These are phyloP conservation scores for Cornus florida DNA, from an alignment of 148 eudicot genomes.

Conservation along the genomic window DNA sequence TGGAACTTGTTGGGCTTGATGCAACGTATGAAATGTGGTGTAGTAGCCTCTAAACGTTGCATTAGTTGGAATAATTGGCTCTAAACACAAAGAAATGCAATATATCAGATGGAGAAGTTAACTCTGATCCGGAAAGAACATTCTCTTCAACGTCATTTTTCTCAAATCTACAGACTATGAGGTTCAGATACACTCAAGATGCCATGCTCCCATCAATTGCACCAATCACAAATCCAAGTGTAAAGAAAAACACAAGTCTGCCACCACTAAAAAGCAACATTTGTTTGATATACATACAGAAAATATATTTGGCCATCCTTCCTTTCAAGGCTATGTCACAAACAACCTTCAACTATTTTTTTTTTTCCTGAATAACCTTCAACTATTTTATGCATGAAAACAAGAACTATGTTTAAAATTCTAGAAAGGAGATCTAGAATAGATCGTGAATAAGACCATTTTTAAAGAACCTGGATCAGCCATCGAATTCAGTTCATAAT, in stretches of 20 bases:
- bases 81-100: conserved; percentile 31
- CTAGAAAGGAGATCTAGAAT: conserved; percentile 3
- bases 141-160: not conserved
- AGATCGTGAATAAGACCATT: not conserved
- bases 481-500: not conserved
- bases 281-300: not conserved
- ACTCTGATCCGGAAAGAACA: not conserved
- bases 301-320: not conserved
- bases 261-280: not conserved
- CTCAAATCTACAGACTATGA: not conserved
- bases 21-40: conserved; percentile 98
- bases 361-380: too few relatives aligned
- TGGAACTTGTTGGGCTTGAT: conserved; percentile 93
- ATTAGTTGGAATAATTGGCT: conserved; percentile 97
- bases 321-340: not conserved
- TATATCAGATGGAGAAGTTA: conserved; percentile 13
- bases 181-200: not conserved
- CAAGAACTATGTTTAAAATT: not conserved
- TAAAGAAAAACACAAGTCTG: not conserved
- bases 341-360: conserved; percentile 1
- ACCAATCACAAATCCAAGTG: not conserved
- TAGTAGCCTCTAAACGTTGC: conserved; percentile 91
- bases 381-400: not conserved
- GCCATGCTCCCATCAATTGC: not conserved
- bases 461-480: not conserved